Evolutionary conservation across 2,329 filamentous ascomycete genomes (phyloP), one percentile per base, ranked within the genome.

Genomic region (Colletotrichum sp.): DNA sequence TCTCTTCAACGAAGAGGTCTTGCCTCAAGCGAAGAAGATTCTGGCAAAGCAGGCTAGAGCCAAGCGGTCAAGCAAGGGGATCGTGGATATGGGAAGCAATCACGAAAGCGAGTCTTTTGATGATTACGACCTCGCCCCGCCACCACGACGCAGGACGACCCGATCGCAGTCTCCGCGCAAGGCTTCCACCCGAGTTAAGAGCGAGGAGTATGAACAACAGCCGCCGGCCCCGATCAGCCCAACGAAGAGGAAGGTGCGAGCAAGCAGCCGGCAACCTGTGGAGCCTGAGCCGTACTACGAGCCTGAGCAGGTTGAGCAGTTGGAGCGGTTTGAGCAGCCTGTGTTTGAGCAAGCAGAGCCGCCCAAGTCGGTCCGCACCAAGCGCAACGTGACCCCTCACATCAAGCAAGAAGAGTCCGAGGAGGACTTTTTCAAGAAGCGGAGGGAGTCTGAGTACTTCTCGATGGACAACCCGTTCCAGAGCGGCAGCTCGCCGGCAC

Each of bases 391-490:
- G 52, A 88, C 89, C 1, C 90, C 90, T 8, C 71, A 69, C 13
- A 73, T 75, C 64, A 92, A 92, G 80, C 79, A 83, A 3, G 92
- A 94, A 74, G 88, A 89, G 66, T 84, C 87, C 8, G 86, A 91
- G 69, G 86, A 88, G 10, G 87, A 87, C 30, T 83, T 86, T 75
- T 86, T 85, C 78, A 77, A 71, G 59, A 69, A 52, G 43, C 73
- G 68, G 80, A 83, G 75, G 81, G 82, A 14, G 83, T 84, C 24
- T 81, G 83, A 26, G 85, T 94, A 89, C 80, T 93, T 94, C 36
- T 98, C 98, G 84, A 95, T 94, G 2, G 90, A 93, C 69, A 98
- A 98, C 80, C 96, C 96, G 0, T 98, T 98, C 82, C 96, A 98
- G 83, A 95, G 94, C 81, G 94, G 95, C 55, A 94, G 93, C 83